Conservation (phyloP, 257 asterid genomes). For the Solanum ossicruentum region DNA sequence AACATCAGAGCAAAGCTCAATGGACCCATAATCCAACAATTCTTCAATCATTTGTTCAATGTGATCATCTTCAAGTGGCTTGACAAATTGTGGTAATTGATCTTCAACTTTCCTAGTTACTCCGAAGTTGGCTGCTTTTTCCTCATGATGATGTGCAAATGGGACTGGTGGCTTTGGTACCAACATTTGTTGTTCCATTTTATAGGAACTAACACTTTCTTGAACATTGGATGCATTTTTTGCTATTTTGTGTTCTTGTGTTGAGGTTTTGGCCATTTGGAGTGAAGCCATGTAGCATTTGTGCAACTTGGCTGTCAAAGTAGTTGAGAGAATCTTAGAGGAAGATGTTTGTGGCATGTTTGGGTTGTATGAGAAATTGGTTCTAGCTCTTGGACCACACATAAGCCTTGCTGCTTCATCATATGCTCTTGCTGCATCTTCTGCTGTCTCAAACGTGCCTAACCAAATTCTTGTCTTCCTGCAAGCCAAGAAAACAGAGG, state of each 20-base stretch:
- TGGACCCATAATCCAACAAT: slow-evolving; percentile 56
- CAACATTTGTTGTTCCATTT: background rate
- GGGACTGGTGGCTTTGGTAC: background rate
- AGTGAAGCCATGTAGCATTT: slow-evolving; percentile 62
- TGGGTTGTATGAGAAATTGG: slow-evolving; percentile 52
- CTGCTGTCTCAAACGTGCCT: slow-evolving; percentile 90
- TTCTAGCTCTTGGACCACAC: slow-evolving; percentile 77
- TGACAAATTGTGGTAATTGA: slow-evolving; percentile 1
- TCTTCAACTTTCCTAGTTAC: background rate
- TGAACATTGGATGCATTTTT: background rate
- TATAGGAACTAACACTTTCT: background rate
- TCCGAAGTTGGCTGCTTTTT: background rate
- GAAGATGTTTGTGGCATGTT: slow-evolving; percentile 41
- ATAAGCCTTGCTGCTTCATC: slow-evolving; percentile 83
- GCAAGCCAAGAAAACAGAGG: background rate
- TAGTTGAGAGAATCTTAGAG: slow-evolving; percentile 49
- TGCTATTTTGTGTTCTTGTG: background rate
- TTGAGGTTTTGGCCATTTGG: slow-evolving; percentile 24
- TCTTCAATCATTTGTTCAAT: slow-evolving; percentile 88
- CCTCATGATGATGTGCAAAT: background rate
- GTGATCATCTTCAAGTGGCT: slow-evolving; percentile 57
- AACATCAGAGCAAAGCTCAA: slow-evolving; percentile 46
- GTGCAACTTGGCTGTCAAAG: slow-evolving; percentile 68
- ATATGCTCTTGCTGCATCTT: slow-evolving; percentile 85
- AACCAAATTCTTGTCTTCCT: slow-evolving; percentile 93